Evolutionary conservation across 768 basidiomycete genomes (phyloP), one percentile per base, ranked within the genome.

Genomic region (Naganishia vishniacii): DNA sequence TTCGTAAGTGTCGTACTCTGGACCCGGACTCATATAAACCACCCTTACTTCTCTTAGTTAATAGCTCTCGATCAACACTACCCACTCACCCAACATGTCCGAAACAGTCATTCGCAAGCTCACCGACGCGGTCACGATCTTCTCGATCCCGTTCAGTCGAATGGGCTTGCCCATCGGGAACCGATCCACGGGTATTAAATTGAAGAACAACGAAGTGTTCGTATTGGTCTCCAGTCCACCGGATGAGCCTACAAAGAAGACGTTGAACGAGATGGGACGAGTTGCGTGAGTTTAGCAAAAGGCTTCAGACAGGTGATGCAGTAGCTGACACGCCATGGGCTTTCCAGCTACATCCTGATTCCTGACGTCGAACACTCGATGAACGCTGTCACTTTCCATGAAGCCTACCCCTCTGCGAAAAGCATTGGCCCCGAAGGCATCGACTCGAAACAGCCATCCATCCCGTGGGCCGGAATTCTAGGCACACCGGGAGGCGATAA

Each of bases 191-290:
- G 91, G 89, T 0, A 80, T 93, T 69, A 84, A 81, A 75, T 80
- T 92, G 25, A 77, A 77, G 41, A 81, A 82, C 53, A 85, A 86
- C 40, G 85, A 83, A 13, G 84, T 92, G 28, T 92, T 88, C 84
- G 80, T 91, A 13, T 79, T 90, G n/a, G 89, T 88, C 0, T 90
- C 88, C 0, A 86, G 86, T 8, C 86, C 88, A 0, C 78, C 89
- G 59, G 82, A 83, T 40, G 78, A 79, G 2, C 84, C 84, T 28
- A 90, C 88, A 2, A 86, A 85, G 71, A 64, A 76, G 3, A 85
- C 82, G 47, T 75, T 90, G 9, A 80, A 83, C 48, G 79, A 81
- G 26, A 78, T 91, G 1, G 88, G 90, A 0, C 81, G 83, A 13
- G 86, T 90, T 59, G 85, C 84, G 84, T 86, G 64, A 60, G 81